Evolutionary conservation across 768 basidiomycete genomes (phyloP).

Genomic region (Podaxis pistillaris): DNA sequence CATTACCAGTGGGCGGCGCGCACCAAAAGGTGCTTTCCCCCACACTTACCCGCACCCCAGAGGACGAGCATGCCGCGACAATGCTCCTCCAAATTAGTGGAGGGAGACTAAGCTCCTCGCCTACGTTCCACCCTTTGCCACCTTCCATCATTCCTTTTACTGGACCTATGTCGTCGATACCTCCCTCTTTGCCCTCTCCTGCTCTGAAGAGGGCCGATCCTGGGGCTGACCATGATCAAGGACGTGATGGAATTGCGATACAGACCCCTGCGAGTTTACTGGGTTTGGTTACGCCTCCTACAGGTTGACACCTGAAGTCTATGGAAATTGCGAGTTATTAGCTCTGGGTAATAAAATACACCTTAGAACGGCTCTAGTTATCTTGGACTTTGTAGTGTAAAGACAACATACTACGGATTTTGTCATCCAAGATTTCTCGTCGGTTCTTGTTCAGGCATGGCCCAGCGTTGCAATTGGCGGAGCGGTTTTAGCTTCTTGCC

Average conservation of each 20-base stretch:
- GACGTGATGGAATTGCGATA: background rate
- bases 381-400: too few relatives aligned
- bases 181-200: background rate
- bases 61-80: constrained; percentile 71
- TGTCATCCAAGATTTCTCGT: too few relatives aligned
- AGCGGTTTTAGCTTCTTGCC: too few relatives aligned
- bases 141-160: constrained; percentile 1
- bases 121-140: constrained; percentile 24
- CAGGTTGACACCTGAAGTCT: background rate
- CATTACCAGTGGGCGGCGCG: constrained; percentile 6
- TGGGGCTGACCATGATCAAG: background rate
- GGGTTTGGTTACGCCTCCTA: constrained; percentile 6
- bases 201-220: background rate
- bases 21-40: constrained; percentile 12
- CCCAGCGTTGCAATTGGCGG: too few relatives aligned
- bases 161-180: background rate
- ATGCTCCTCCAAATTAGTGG: constrained; percentile 55
- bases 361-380: too few relatives aligned
- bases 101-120: constrained; percentile 38
- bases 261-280: constrained; percentile 12
- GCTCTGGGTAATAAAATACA: too few relatives aligned
- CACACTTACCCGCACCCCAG: constrained; percentile 44
- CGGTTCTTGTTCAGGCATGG: too few relatives aligned
- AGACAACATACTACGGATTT: too few relatives aligned
- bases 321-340: too few relatives aligned